These are phyloP conservation scores for Esteya vermicola DNA, from an alignment of 2,329 filamentous ascomycete species.

Conservation along the genomic window DNA sequence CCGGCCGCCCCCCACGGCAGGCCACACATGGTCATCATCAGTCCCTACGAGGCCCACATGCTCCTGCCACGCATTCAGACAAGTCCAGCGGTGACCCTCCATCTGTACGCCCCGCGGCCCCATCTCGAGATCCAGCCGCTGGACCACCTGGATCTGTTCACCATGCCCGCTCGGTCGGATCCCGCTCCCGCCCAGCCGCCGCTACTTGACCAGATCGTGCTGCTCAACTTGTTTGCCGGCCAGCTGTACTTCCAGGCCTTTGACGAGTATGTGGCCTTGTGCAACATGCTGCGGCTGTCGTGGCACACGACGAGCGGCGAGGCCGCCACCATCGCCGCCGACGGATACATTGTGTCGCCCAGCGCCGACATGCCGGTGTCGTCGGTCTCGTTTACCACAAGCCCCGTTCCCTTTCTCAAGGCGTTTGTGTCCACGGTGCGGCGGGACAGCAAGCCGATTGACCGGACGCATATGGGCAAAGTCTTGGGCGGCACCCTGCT, in stretches of 20 bases:
- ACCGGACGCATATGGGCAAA: too few relatives aligned
- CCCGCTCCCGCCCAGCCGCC: too few relatives aligned
- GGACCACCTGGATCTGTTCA: neutral
- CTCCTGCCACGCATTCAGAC: neutral
- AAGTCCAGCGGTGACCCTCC: neutral
- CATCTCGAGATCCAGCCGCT: neutral
- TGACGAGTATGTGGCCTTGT: neutral
- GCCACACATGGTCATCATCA: neutral
- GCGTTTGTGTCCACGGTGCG: too few relatives aligned
- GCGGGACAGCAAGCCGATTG: too few relatives aligned
- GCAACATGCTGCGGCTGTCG: neutral
- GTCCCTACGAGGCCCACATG: neutral
- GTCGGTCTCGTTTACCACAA: too few relatives aligned
- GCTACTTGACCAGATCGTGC: neutral
- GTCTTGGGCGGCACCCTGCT: too few relatives aligned
- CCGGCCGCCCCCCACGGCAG: too few relatives aligned
- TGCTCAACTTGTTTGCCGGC: neutral
- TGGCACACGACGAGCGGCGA: neutral
- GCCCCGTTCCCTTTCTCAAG: too few relatives aligned
- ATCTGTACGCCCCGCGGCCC: neutral
- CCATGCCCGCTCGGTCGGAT: neutral
- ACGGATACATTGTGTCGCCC: too few relatives aligned
- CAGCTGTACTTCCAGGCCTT: neutral
- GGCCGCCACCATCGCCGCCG: too few relatives aligned
- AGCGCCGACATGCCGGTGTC: too few relatives aligned